phyloP scores from a whole-genome alignment of 495 filamentous ascomycete genomes.

The Talaromyces nanjingensis region DNA sequence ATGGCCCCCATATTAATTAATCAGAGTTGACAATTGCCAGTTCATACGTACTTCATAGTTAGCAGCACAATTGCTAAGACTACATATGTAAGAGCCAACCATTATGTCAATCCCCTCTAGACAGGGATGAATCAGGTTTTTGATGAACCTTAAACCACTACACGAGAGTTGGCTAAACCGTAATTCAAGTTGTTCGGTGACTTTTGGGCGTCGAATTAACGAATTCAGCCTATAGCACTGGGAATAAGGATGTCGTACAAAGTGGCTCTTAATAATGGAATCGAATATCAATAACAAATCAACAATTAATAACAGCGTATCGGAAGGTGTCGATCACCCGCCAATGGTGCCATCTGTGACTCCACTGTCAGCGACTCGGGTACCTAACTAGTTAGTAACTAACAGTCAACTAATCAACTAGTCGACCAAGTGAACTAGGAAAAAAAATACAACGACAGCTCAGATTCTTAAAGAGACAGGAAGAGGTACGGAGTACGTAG shows the following conservation, averaged over 20 bases:
- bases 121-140: slow-evolving; percentile 1
- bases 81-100: neutral
- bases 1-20: neutral
- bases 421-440: neutral
- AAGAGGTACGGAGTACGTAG: neutral
- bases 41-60: neutral
- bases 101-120: neutral
- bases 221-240: neutral
- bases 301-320: neutral
- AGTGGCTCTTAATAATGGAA: neutral
- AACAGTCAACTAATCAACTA: no score
- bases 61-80: no score
- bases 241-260: neutral
- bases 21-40: neutral
- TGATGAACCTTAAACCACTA: neutral
- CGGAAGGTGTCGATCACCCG: slow-evolving; percentile 3
- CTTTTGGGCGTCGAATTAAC: neutral
- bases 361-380: neutral
- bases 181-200: neutral
- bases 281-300: neutral
- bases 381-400: no score
- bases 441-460: neutral
- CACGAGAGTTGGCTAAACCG: neutral
- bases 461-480: neutral
- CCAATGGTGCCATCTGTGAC: neutral